phyloP scores from a whole-genome alignment of 495 filamentous ascomycete species.

The Penicillium paxilli region DNA sequence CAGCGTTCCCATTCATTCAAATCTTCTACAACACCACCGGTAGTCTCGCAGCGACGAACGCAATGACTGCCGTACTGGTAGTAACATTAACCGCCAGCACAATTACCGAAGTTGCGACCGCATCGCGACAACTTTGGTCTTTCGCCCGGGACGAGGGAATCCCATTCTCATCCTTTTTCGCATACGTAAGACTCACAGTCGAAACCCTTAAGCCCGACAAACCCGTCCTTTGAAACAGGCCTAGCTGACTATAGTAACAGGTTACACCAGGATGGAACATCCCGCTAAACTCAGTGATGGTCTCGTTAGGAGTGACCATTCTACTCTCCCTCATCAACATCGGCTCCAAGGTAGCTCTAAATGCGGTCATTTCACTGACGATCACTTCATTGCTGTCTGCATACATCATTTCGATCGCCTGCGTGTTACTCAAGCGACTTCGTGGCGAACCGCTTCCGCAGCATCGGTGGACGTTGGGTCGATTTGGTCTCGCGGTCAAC shows the following conservation, averaged over 20 bases:
- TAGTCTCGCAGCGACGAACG: constrained; percentile 43
- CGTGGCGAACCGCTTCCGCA: constrained; percentile 40
- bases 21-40: constrained; percentile 53
- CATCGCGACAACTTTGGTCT: constrained; percentile 58
- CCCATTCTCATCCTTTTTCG: constrained; percentile 53
- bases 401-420: constrained; percentile 51
- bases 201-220: neutral
- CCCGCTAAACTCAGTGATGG: constrained; percentile 52
- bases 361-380: constrained; percentile 47
- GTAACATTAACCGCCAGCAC: constrained; percentile 49
- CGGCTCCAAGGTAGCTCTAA: constrained; percentile 47
- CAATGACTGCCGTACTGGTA: constrained; percentile 52
- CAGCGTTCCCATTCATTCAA: constrained; percentile 54
- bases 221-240: neutral
- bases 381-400: constrained; percentile 44
- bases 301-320: constrained; percentile 44
- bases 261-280: constrained; percentile 51
- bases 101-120: constrained; percentile 55
- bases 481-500: constrained; percentile 50
- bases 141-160: constrained; percentile 58
- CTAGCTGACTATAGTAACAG: constrained; percentile 20
- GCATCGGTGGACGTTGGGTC: constrained; percentile 51
- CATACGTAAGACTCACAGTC: constrained; percentile 35
- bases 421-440: constrained; percentile 47
- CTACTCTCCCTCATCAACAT: constrained; percentile 56